A percentile compares a stretch with the other conserved stretches of the same genome.
phyloP scores from a whole-genome alignment of 441 rosid genomes.

The Breynia disticha region DNA sequence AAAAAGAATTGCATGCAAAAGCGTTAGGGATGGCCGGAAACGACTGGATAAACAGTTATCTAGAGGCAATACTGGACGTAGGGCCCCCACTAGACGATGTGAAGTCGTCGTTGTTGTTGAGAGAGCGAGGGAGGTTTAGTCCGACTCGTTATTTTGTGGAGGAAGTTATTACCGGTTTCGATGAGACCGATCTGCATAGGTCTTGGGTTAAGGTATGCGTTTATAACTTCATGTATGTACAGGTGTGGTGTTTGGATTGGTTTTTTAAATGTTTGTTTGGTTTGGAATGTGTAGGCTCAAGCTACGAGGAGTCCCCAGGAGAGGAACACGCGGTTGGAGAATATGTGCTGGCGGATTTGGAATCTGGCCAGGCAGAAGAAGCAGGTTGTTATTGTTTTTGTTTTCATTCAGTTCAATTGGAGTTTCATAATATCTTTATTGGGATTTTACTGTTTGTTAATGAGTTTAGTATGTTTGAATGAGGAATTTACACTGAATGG shows the following conservation, averaged over 20 bases:
- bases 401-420: too few relatives aligned
- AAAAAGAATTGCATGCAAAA: too few relatives aligned
- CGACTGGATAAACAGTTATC: conserved; percentile 95
- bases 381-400: conserved; percentile 36
- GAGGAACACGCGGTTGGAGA: conserved; percentile 93
- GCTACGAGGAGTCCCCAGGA: conserved; percentile 89
- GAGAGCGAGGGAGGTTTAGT: conserved; percentile 93
- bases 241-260: too few relatives aligned
- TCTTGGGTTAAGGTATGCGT: conserved; percentile 64
- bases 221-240: too few relatives aligned
- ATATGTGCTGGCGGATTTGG: conserved; percentile 98
- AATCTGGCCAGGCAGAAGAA: conserved; percentile 94
- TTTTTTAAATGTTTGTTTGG: too few relatives aligned
- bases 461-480: too few relatives aligned
- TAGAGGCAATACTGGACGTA: conserved; percentile 94
- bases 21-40: conserved; percentile 77
- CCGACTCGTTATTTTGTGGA: conserved; percentile 98
- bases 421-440: too few relatives aligned
- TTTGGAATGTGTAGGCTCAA: conserved; percentile 60
- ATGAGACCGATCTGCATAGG: conserved; percentile 96
- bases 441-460: too few relatives aligned
- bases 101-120: conserved; percentile 69
- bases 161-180: conserved; percentile 92
- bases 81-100: conserved; percentile 80
- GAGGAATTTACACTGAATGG: too few relatives aligned